Evolutionary conservation across 1,284 basidiomycete genomes (phyloP), one percentile per base, ranked within the genome.

Genomic region (Sphagnurus paluster): DNA sequence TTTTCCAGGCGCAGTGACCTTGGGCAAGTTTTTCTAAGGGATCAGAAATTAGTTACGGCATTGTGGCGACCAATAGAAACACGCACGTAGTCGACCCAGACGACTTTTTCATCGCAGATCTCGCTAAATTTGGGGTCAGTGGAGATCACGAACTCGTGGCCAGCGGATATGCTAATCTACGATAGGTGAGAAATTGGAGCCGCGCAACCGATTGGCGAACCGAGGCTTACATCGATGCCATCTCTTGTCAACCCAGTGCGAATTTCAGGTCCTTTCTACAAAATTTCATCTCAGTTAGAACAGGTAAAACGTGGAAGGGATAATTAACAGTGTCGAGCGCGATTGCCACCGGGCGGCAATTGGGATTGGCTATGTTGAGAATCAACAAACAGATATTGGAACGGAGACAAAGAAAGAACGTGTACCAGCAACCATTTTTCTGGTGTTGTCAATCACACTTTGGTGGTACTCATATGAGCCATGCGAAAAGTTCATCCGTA

Each of bases 401-500:
- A 29, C 11, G 26, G 39, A 40, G 33, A 17, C 30, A 36, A 41
- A 36, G 49, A 44, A 35, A 52, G 67, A n/a, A n/a, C n/a, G n/a
- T 80, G 56, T 58, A 91, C 90, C 69, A 39, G 80, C 82, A 49
- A 91, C 79, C 74, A 90, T 87, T 63, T 84, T 85, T 60, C 93
- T 82, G 41, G 93, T 90, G 76, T 98, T 97, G 76, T 98, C 92
- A 64, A 98, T 93, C 56, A 98, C 94, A 56, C 90, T 93, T 74
- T 98, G 92, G 73, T 98, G 95, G 69, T 95, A 97, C 62, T 93
- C 92, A 69, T 98, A 95, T 47, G 87, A 88, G 45, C 93, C 93
- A 82, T 97, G 93, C 45, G 93, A 96, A 69, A 96, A 96, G 79
- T 98, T 97, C 93, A 97, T 97, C 70, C 94, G 93, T 52, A 97